phyloP scores from a whole-genome alignment of 2,329 filamentous ascomycete species.

The Alternaria sp. region DNA sequence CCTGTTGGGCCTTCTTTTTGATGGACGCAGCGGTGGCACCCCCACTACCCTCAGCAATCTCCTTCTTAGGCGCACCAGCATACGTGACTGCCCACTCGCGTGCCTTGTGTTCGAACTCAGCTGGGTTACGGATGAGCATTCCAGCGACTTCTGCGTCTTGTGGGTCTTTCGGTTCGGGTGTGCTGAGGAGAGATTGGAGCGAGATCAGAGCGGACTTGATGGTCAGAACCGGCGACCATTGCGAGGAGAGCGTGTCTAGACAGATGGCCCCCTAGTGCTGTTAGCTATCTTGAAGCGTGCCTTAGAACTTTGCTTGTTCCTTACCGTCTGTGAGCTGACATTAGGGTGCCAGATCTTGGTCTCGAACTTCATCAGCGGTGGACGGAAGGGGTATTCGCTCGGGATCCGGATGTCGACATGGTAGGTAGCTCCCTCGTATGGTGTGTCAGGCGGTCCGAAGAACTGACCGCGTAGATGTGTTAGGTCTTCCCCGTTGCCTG shows the following conservation, averaged over 20 bases:
- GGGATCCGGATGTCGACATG: slow-evolving; percentile 87
- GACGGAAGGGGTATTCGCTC: slow-evolving; percentile 89
- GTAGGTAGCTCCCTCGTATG: slow-evolving; percentile 88
- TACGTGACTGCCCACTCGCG: slow-evolving; percentile 89
- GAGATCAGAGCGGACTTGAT: slow-evolving; percentile 96
- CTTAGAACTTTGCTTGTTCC: slow-evolving; percentile 40
- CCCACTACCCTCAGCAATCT: slow-evolving; percentile 62
- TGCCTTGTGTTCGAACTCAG: slow-evolving; percentile 81
- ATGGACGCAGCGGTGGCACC: slow-evolving; percentile 62
- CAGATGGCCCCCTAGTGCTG: slow-evolving; percentile 87
- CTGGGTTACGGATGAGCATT: slow-evolving; percentile 83
- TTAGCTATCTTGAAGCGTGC: slow-evolving; percentile 27
- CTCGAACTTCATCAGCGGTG: slow-evolving; percentile 87
- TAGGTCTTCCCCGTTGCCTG: slow-evolving; percentile 71
- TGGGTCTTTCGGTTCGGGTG: slow-evolving; percentile 93
- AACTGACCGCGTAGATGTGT: slow-evolving; percentile 86
- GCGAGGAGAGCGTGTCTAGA: slow-evolving; percentile 85
- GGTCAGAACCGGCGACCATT: slow-evolving; percentile 95
- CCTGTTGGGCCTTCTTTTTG: slow-evolving; percentile 62
- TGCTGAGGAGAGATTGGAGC: slow-evolving; percentile 89
- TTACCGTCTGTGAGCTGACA: slow-evolving; percentile 89
- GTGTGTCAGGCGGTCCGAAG: slow-evolving; percentile 86
- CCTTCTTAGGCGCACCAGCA: slow-evolving; percentile 74
- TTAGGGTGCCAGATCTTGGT: slow-evolving; percentile 99
- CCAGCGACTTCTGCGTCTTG: slow-evolving; percentile 95